Evolutionary conservation across 441 rosid species (phyloP).

Genomic region (Arabidopsis hybrid): DNA sequence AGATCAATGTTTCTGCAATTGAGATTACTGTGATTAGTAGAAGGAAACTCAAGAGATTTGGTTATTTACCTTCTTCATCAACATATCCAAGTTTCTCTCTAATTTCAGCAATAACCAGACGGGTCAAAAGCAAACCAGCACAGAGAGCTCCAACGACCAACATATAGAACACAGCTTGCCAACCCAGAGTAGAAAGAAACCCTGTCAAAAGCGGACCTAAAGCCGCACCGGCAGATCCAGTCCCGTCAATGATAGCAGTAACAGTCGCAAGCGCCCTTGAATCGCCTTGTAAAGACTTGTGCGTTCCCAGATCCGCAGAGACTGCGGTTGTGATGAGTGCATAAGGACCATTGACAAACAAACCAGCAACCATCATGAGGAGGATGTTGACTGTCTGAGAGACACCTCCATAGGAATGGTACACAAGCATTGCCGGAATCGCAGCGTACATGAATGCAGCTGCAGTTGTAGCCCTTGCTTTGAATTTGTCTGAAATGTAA

Average conservation of each 20-base stretch:
- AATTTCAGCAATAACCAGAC: conserved; percentile 53
- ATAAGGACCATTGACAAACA: conserved; percentile 93
- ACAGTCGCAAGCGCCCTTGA: conserved; percentile 96
- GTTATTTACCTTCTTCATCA: conserved; percentile 62
- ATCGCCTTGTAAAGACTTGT: conserved; percentile 81
- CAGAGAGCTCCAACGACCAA: conserved; percentile 71
- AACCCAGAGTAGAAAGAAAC: conserved; percentile 74
- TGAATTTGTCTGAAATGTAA: conserved; percentile 83
- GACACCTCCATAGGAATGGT: conserved; percentile 67
- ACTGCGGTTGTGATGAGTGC: conserved; percentile 91
- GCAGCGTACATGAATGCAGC: conserved; percentile 79
- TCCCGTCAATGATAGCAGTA: conserved; percentile 93
- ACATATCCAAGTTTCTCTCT: conserved; percentile 49
- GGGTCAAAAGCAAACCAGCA: conserved; percentile 79
- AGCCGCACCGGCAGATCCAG: conserved; percentile 95
- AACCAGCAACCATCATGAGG: conserved; percentile 90
- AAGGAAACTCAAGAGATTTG: conserved; percentile 6
- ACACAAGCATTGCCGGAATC: conserved; percentile 76
- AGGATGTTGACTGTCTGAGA: conserved; percentile 67
- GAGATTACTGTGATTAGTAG: background rate
- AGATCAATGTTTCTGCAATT: background rate
- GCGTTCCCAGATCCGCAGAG: conserved; percentile 92
- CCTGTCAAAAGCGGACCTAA: conserved; percentile 91
- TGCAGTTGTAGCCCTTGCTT: conserved; percentile 84
- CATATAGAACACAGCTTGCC: conserved; percentile 86